phyloP scores from a whole-genome alignment of 805 yeast genomes.

The Cyberlindnera saturnus region DNA sequence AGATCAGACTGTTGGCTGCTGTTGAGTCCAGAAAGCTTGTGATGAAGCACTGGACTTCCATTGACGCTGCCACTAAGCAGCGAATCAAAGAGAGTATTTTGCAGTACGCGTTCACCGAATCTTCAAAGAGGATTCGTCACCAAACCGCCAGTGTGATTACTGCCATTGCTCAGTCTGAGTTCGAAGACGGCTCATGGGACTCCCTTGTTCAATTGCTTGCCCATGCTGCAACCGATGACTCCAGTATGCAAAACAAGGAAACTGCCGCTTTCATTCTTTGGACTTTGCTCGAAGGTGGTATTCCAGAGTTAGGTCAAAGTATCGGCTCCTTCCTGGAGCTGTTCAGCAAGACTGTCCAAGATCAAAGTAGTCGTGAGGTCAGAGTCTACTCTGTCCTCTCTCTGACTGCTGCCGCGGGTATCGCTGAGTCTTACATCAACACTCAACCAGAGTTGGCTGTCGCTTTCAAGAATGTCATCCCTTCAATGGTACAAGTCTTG shows the following conservation, averaged over 20 bases:
- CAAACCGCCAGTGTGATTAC: constrained; percentile 85
- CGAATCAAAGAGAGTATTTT: constrained; percentile 65
- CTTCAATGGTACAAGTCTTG: constrained; percentile 76
- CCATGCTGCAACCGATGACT: constrained; percentile 51
- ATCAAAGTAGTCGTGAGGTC: constrained; percentile 57
- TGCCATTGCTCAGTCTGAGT: constrained; percentile 73
- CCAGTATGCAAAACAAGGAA: constrained; percentile 53
- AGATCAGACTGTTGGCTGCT: constrained; percentile 87
- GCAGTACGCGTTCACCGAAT: constrained; percentile 59
- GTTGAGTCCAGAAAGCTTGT: constrained; percentile 91
- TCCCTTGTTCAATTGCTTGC: constrained; percentile 68
- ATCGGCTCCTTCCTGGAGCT: constrained; percentile 64
- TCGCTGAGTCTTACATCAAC: constrained; percentile 55
- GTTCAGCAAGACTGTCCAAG: constrained; percentile 60
- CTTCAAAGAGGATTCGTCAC: constrained; percentile 69
- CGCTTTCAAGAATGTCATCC: constrained; percentile 61
- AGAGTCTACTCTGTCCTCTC: constrained; percentile 82
- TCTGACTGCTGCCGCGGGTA: constrained; percentile 58
- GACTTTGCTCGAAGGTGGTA: constrained; percentile 68
- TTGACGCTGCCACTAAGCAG: constrained; percentile 42
- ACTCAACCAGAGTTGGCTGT: constrained; percentile 40
- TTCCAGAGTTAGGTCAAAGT: constrained; percentile 51
- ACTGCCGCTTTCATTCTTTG: constrained; percentile 75
- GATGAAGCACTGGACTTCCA: constrained; percentile 54
- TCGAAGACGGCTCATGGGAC: constrained; percentile 67